Base-by-base conservation (phyloP, 23 red algal species). In the Gracilaria domingensis region DNA sequence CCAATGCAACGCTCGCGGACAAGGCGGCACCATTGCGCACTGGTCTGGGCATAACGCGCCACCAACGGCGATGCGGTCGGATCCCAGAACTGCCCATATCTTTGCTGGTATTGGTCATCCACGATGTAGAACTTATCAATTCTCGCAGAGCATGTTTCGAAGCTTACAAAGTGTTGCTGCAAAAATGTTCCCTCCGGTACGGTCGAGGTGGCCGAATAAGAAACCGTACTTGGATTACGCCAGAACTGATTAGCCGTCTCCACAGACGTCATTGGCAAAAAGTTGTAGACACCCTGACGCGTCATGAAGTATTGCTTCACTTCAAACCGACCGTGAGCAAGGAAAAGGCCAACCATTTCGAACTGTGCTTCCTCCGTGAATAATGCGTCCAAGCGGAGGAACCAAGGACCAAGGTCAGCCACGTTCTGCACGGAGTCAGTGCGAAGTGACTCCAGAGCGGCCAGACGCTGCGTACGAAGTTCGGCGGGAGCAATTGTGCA, bases 221-320 rank as follows among this genome's bases (percentile, higher is more conserved):
- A 87, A 30, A 87, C 84, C 44, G 69, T 87, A 4, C 23, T 37
- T 64, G 84, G 84, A 34, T 66, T 73, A 33, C 84, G 64, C 84
- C 84, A 87, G 69, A 87, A 87, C 14, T 87, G 84, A 36, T 60
- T 71, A 11, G 44, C 67, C 49, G 64, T 87, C 3, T 73, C 65
- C 38, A 37, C 53, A 47, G 67, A 51, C 8, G 67, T 75, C 47
- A 73, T 87, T 16, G 64, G 62, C 30, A 58, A 40, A 40, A 87
- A 87, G 64, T 66, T 71, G 45, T 87, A 87, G 67, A 71, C 20
- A 11, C 26, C 66, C 50, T 87, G 84, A 29, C 84, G 64, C 39
- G 84, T 87, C 84, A 87, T 75, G 47, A 87, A 57, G 67, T 87
- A 87, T 23, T 87, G 84, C 84, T 87, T 87, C 66, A 87, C 84